These are phyloP conservation scores for Thoreauomyces humboldtii DNA, from an alignment of 192 early-diverging fungal genomes.

Conservation along the genomic window DNA sequence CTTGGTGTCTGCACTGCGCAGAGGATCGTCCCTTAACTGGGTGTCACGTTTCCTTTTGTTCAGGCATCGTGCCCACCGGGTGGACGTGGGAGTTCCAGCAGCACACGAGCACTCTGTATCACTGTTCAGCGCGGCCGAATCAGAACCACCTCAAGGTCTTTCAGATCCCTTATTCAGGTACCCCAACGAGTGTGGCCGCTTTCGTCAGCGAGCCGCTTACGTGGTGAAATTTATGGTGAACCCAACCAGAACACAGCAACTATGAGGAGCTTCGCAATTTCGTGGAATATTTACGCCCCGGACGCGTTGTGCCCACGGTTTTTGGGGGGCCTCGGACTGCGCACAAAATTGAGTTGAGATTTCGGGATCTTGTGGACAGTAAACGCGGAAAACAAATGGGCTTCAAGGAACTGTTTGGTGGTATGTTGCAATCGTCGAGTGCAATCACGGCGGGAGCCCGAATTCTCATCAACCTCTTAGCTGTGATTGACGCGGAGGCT, in stretches of 20 bases:
- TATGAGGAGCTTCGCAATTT: conserved; percentile 78
- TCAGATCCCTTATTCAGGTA: conserved; percentile 70
- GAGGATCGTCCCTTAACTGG: not conserved
- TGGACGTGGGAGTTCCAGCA: conserved; percentile 23
- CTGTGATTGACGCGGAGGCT: too few species aligned
- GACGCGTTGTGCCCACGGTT: conserved; percentile 12
- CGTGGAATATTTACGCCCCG: conserved; percentile 10
- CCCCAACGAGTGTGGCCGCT: not conserved
- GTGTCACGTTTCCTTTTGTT: not conserved
- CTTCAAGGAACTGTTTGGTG: conserved; percentile 2
- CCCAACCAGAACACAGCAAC: conserved; percentile 74
- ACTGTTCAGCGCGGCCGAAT: not conserved
- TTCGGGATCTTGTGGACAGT: conserved; percentile 16
- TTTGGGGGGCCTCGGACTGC: not conserved
- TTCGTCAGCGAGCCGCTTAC: not conserved
- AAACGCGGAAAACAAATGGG: not conserved
- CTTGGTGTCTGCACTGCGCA: too few species aligned
- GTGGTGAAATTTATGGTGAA: too few species aligned
- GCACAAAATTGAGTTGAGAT: not conserved
- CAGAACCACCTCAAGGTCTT: not conserved
- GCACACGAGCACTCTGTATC: not conserved
- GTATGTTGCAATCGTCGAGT: too few species aligned
- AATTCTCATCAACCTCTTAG: too few species aligned
- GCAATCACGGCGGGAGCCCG: too few species aligned
- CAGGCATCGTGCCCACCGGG: conserved; percentile 17